These are phyloP conservation scores for Peronospora farinosa DNA, from an alignment of 352 stramenopile species.

Conservation along the genomic window DNA sequence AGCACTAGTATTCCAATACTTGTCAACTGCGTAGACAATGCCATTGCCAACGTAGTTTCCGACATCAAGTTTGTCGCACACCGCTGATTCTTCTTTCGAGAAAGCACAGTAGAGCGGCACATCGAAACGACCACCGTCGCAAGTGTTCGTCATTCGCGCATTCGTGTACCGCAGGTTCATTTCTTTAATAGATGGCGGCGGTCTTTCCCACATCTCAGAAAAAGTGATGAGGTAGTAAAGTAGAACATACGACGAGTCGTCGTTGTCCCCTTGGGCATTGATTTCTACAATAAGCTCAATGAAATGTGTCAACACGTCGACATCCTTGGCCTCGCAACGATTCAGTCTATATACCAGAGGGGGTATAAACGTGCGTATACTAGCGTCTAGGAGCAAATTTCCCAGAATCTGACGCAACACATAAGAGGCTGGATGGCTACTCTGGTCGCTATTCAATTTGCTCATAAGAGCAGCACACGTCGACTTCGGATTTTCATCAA, in stretches of 20 bases:
- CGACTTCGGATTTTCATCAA: conserved; percentile 26
- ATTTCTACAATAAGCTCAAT: conserved; percentile 13
- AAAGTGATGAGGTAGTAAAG: conserved; percentile 48
- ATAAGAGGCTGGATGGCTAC: conserved; percentile 17
- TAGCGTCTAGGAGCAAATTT: conserved; percentile 19
- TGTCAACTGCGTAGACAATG: conserved; percentile 38
- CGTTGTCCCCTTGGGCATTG: conserved; percentile 11
- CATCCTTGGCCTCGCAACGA: conserved; percentile 28
- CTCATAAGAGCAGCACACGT: conserved; percentile 25
- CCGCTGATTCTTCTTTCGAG: no score
- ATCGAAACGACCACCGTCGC: no score
- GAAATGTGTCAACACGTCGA: conserved; percentile 22
- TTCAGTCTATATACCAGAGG: conserved; percentile 33
- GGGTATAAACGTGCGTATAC: conserved; percentile 29
- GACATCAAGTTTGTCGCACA: conserved; percentile 6
- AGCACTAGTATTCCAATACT: conserved; percentile 45
- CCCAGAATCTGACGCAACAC: conserved; percentile 23
- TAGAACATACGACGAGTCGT: conserved; percentile 19
- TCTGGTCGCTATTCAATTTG: conserved; percentile 1
- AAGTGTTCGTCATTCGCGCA: conserved; percentile 18
- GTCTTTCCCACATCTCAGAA: conserved; percentile 47
- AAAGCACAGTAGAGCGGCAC: conserved; percentile 45
- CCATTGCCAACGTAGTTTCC: conserved; percentile 11
- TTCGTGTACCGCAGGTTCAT: conserved; percentile 22
- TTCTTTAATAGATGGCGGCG: conserved; percentile 6